Conservation (phyloP, 2,329 filamentous ascomycete species). For the Exophiala mesophila region DNA sequence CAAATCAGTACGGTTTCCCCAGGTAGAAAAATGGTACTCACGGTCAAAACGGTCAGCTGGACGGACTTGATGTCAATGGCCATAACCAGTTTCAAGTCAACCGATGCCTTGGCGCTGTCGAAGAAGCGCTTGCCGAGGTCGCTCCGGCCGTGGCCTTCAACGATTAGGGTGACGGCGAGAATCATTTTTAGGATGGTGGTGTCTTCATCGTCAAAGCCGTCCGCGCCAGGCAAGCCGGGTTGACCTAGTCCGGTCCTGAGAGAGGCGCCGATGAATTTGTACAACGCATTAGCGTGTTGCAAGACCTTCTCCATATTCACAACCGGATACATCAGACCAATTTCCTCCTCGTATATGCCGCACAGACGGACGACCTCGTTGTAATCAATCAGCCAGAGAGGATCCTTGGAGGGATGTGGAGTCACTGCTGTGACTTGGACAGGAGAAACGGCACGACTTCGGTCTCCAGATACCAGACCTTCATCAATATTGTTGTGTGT, state of each 20-base stretch:
- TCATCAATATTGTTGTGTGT: conserved; percentile 57
- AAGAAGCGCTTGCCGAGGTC: conserved; percentile 68
- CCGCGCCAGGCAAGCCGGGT: conserved; percentile 49
- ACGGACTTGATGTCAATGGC: conserved; percentile 55
- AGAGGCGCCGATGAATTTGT: conserved; percentile 67
- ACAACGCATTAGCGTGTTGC: conserved; percentile 63
- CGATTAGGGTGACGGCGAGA: conserved; percentile 69
- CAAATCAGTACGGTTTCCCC: not conserved
- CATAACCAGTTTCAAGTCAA: conserved; percentile 61
- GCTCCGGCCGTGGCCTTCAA: conserved; percentile 76
- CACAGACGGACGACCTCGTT: conserved; percentile 77
- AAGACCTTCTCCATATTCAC: conserved; percentile 68
- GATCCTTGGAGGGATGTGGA: conserved; percentile 57
- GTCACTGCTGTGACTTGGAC: conserved; percentile 33
- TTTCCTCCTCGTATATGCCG: conserved; percentile 78
- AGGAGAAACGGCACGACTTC: conserved; percentile 47
- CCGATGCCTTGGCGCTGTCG: conserved; percentile 65
- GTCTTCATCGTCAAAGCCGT: conserved; percentile 58
- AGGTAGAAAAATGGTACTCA: conserved; percentile 31
- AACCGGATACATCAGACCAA: conserved; percentile 88
- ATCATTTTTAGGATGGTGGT: conserved; percentile 76
- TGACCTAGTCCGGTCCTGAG: conserved; percentile 55
- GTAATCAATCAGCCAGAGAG: conserved; percentile 71
- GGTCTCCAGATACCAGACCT: conserved; percentile 48
- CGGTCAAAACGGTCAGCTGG: conserved; percentile 53